Conservation (phyloP, 106 monocot species). For the Ottelia alismoides region DNA sequence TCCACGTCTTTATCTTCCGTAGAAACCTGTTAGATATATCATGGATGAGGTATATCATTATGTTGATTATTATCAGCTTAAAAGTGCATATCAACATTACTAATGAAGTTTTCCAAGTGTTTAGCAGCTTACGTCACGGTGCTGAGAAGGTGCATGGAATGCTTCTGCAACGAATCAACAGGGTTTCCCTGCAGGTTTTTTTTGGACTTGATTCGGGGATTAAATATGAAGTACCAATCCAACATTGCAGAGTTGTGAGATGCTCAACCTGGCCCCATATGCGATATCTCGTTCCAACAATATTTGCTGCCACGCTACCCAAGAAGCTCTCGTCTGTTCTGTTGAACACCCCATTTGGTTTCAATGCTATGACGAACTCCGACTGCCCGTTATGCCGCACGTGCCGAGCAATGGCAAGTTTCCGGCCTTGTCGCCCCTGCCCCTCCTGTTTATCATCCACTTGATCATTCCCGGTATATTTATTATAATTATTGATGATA, state of each 20-base stretch:
- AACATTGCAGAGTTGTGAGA: too few relatives aligned
- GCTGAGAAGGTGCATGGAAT: constrained; percentile 50
- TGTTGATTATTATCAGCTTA: too few relatives aligned
- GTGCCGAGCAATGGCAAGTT: constrained; percentile 75
- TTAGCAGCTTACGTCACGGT: constrained; percentile 62
- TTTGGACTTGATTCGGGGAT: too few relatives aligned
- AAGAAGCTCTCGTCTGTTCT: constrained; percentile 71
- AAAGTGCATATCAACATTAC: too few relatives aligned
- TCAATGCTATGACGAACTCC: constrained; percentile 64
- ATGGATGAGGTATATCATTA: too few relatives aligned
- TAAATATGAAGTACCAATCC: too few relatives aligned
- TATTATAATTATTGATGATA: too few relatives aligned
- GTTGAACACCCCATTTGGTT: constrained; percentile 41
- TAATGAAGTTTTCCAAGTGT: too few relatives aligned
- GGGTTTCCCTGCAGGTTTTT: constrained; percentile 53
- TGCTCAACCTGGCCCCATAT: constrained; percentile 90
- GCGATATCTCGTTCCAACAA: constrained; percentile 85
- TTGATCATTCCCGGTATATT: too few relatives aligned
- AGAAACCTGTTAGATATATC: too few relatives aligned
- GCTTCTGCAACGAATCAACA: constrained; percentile 17
- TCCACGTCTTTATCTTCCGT: constrained; percentile 64
- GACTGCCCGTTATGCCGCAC: constrained; percentile 61
- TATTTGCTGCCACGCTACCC: constrained; percentile 63
- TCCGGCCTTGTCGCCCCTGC: constrained; percentile 78
- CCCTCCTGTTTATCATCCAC: too few relatives aligned